These are phyloP conservation scores for Macroventuria anomochaeta DNA, from an alignment of 2,329 filamentous ascomycete species.

Conservation along the genomic window DNA sequence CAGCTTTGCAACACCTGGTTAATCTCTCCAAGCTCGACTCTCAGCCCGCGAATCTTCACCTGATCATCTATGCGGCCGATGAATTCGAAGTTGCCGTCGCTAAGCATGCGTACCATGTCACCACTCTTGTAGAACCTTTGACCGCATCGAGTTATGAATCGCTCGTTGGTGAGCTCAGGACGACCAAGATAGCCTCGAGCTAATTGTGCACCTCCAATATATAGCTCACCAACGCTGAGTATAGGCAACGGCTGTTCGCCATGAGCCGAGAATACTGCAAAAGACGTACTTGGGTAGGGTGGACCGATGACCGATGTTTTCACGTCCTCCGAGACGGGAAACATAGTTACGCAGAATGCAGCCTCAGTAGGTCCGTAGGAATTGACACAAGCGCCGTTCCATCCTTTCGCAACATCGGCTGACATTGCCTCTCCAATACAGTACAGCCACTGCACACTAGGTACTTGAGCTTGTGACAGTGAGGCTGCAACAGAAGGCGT, in stretches of 20 bases:
- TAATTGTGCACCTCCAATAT: constrained; percentile 55
- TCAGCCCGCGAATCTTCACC: constrained; percentile 49
- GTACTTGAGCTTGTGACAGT: constrained; percentile 41
- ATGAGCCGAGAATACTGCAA: constrained; percentile 45
- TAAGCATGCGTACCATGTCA: constrained; percentile 48
- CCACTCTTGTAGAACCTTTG: constrained; percentile 49
- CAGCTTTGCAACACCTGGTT: constrained; percentile 37
- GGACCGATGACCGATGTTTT: constrained; percentile 52
- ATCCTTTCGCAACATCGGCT: constrained; percentile 47
- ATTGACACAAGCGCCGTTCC: constrained; percentile 52
- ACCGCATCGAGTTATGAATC: constrained; percentile 39
- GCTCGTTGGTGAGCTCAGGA: constrained; percentile 36
- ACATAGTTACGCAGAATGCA: constrained; percentile 55
- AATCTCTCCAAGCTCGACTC: constrained; percentile 50
- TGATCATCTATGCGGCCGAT: constrained; percentile 49
- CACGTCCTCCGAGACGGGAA: constrained; percentile 32
- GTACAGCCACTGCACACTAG: constrained; percentile 51
- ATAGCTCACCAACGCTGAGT: constrained; percentile 54
- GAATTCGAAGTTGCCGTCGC: constrained; percentile 49
- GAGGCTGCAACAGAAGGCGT: constrained; percentile 53
- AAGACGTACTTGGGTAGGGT: constrained; percentile 51
- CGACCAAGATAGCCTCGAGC: constrained; percentile 54
- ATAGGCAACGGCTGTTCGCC: constrained; percentile 45
- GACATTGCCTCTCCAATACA: constrained; percentile 55
- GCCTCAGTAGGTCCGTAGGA: constrained; percentile 55